Base-by-base conservation (phyloP, 305 asterid genomes). In the Lippia alba region DNA sequence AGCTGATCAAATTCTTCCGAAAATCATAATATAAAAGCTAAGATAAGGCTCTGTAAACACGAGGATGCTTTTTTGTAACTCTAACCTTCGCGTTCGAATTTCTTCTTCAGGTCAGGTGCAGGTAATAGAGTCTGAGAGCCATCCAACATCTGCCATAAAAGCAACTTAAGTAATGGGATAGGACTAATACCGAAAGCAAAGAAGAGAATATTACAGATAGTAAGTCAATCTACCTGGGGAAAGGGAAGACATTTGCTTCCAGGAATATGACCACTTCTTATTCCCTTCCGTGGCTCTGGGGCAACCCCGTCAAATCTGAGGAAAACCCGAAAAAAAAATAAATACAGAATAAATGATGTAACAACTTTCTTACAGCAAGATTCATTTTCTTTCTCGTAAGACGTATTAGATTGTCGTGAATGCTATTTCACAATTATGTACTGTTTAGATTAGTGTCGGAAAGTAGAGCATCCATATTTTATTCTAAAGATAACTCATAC, bases 251-350 rank as follows among this genome's bases (percentile, higher is more conserved):
- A 93, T 81, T 89, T 93, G 90, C 98, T 93, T 18, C 96, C 89
- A 2, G 98, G 97, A 61, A 91, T 87, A 77, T 91, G 96, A 54
- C 98, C 98, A 74, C 97, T 78, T 81, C 92, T 83, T 75, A 93
- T 82, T 79, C 97, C 98, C 73, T 93, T 89, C 12, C 97, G 87
- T 66, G 98, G 98, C 88, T 93, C 98, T 34, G 94, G 91, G 70
- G 96, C 97, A 76, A 56, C 87, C 36, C 99, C 99, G 66, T 88
- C 97, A 82, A 88, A 94, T 76, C 99, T 94, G 78, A 50, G 12
- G 20, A 45, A 41, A 39, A 39, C 2, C 45, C 7, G 32, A n/a
- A 54, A 69, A 54, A 69, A 12, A 39, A 61, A 1, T 24, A 10
- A 36, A 36, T 16, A n/a, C 20, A 8, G 50, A 40, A 20, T 3